Percentiles rank a stretch among this genome's conserved stretches.
These are phyloP conservation scores for Eutrema japonicum DNA, from an alignment of 345 rosid genomes.

Conservation along the genomic window DNA sequence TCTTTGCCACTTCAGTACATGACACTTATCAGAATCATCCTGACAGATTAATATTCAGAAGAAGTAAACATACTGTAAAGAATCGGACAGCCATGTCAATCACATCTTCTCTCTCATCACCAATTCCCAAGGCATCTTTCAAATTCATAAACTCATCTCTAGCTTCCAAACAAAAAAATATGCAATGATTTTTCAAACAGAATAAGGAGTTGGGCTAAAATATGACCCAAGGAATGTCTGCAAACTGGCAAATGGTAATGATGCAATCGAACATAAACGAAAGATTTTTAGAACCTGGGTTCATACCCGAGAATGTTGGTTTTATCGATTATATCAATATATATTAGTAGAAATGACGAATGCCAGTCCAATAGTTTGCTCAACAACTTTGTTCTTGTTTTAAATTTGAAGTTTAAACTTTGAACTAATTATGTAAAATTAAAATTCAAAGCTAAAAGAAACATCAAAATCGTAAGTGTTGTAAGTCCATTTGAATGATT, in stretches of 20 bases:
- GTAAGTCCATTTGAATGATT: neutral
- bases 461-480: neutral
- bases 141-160: constrained; percentile 56
- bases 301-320: neutral
- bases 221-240: too few species aligned
- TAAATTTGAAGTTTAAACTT: neutral
- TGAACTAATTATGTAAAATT: neutral
- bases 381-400: neutral
- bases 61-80: constrained; percentile 61
- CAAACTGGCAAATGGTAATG: too few species aligned
- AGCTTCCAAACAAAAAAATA: constrained; percentile 50
- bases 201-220: too few species aligned
- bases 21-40: neutral
- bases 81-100: constrained; percentile 56
- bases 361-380: neutral
- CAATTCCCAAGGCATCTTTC: constrained; percentile 64
- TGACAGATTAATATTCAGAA: constrained; percentile 3
- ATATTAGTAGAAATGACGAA: neutral
- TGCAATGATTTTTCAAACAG: neutral
- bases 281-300: too few species aligned
- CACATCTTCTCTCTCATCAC: constrained; percentile 60
- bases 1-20: too few species aligned
- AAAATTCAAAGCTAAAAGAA: neutral
- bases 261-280: neutral
- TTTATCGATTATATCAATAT: constrained; percentile 4